Percentiles rank a stretch among this genome's conserved stretches.
These are phyloP conservation scores for Penicillium lagena DNA, from an alignment of 495 filamentous ascomycete genomes.

Conservation along the genomic window DNA sequence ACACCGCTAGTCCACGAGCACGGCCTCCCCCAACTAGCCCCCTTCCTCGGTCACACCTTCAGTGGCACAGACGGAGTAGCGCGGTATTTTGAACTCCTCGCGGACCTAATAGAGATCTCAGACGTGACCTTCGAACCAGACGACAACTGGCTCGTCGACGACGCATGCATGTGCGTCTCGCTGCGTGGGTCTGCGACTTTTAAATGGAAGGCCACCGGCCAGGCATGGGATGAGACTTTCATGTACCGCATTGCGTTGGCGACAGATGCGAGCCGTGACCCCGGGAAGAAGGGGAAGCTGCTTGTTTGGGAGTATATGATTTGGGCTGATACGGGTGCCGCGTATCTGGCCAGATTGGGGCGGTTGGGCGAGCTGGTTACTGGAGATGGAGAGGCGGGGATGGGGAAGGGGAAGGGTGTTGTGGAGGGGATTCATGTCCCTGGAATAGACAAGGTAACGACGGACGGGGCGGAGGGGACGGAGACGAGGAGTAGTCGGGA, in stretches of 20 bases:
- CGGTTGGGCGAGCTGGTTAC: conserved; percentile 19
- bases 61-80: conserved; percentile 38
- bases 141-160: conserved; percentile 46
- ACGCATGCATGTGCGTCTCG: conserved; percentile 31
- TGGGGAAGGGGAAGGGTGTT: conserved; percentile 1
- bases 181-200: conserved; percentile 46
- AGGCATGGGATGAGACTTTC: conserved; percentile 56
- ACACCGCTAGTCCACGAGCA: conserved; percentile 45
- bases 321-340: conserved; percentile 62
- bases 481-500: neutral
- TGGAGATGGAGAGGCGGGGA: neutral
- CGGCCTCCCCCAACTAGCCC: conserved; percentile 53
- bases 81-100: conserved; percentile 43
- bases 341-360: conserved; percentile 50
- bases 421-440: conserved; percentile 2
- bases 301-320: conserved; percentile 49
- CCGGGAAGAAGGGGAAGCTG: conserved; percentile 6
- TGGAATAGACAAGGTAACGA: neutral
- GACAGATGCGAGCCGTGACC: conserved; percentile 13
- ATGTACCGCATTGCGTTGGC: conserved; percentile 48
- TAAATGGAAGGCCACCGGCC: conserved; percentile 39
- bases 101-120: conserved; percentile 31
- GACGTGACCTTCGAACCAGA: conserved; percentile 44
- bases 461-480: neutral
- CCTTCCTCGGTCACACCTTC: conserved; percentile 54